Percentiles rank a stretch among this genome's conserved stretches.
phyloP scores from a whole-genome alignment of 495 filamentous ascomycete species.

The Neurospora cerealis region DNA sequence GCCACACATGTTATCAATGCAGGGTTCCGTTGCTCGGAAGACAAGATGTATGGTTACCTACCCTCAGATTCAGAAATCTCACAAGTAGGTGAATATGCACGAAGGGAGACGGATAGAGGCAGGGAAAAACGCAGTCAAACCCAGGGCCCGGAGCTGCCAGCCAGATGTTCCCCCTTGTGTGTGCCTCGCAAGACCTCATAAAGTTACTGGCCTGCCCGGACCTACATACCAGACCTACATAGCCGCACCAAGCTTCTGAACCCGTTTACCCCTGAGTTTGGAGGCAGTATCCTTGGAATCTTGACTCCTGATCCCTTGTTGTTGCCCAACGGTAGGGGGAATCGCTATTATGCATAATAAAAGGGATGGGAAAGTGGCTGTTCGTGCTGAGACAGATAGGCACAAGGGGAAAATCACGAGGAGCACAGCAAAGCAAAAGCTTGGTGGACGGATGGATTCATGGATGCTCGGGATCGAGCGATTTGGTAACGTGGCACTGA shows the following conservation, averaged over 20 bases:
- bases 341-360: background rate
- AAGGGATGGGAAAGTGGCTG: background rate
- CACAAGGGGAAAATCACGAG: background rate
- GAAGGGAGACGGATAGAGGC: background rate
- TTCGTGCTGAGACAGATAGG: background rate
- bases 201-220: background rate
- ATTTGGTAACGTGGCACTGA: background rate
- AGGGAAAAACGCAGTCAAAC: background rate
- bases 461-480: background rate
- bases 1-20: background rate
- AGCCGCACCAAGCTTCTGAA: background rate
- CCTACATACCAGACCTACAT: background rate
- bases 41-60: background rate
- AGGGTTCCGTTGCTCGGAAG: background rate
- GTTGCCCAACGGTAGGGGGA: background rate
- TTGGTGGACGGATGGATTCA: background rate
- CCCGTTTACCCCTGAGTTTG: background rate
- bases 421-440: background rate
- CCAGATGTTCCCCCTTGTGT: background rate
- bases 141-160: background rate
- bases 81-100: background rate
- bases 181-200: background rate
- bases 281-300: background rate
- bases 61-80: background rate
- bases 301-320: background rate